Percentiles rank a stretch among this genome's conserved stretches.
Evolutionary conservation across 2,329 filamentous ascomycete species (phyloP).

Genomic region (Neoarthrinium moseri): DNA sequence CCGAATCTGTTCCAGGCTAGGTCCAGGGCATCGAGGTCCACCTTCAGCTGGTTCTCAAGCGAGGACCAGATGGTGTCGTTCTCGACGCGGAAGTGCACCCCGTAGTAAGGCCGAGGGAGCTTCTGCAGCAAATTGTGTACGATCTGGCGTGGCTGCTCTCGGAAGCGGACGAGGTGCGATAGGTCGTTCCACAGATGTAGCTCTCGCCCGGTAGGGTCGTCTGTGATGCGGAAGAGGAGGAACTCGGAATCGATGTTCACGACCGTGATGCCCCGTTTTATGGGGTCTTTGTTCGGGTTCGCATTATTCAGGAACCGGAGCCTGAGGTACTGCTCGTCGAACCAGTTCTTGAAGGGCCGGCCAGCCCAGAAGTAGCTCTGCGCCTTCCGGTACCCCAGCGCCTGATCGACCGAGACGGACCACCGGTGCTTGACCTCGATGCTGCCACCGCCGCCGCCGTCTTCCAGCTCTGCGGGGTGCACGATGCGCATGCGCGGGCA

Average conservation of each 20-base stretch:
- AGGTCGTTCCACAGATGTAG: neutral
- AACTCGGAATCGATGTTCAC: slow-evolving; percentile 2
- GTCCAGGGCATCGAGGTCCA: neutral
- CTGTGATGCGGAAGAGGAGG: neutral
- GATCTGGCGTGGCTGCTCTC: neutral
- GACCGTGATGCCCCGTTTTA: neutral
- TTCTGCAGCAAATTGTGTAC: neutral
- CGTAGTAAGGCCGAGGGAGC: neutral
- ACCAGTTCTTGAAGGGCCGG: neutral
- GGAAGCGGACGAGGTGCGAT: neutral
- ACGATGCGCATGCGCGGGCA: neutral
- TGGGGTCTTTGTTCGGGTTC: neutral
- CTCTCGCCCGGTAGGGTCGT: neutral
- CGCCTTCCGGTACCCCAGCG: neutral
- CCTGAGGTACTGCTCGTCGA: neutral
- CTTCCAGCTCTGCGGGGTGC: neutral
- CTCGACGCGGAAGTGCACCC: slow-evolving; percentile 1
- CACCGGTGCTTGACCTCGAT: neutral
- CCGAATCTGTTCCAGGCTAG: neutral
- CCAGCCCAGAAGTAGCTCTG: neutral
- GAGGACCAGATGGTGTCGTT: neutral
- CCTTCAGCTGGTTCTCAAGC: slow-evolving; percentile 1
- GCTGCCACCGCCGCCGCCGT: no score
- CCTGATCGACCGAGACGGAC: neutral
- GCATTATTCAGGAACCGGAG: neutral